These are phyloP conservation scores for Xylariaceae sp. DNA, from an alignment of 2,329 filamentous ascomycete species.

Conservation along the genomic window DNA sequence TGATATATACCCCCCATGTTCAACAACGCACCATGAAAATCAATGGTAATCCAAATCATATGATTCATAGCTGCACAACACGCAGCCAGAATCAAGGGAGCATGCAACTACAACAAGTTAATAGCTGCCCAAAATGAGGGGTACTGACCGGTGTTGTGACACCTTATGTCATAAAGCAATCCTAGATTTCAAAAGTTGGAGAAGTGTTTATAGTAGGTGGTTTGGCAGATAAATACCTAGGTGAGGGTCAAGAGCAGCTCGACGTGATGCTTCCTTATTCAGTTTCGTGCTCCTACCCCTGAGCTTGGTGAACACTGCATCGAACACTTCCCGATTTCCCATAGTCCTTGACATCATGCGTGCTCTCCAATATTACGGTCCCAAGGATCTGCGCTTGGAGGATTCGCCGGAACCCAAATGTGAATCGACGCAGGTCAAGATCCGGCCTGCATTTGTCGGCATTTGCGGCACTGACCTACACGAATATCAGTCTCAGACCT, in stretches of 20 bases:
- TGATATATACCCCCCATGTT: no score
- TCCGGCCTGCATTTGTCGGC: slow-evolving; percentile 42
- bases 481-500: slow-evolving; percentile 42
- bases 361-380: slow-evolving; percentile 34
- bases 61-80: no score
- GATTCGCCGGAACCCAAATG: slow-evolving; percentile 32
- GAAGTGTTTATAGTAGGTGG: neutral
- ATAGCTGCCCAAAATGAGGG: slow-evolving; percentile 19
- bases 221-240: neutral
- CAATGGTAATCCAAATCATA: neutral
- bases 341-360: slow-evolving; percentile 23
- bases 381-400: slow-evolving; percentile 31
- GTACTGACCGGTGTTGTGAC: neutral
- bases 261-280: no score
- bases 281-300: neutral
- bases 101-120: no score
- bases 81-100: no score
- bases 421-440: slow-evolving; percentile 33
- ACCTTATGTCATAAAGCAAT: neutral
- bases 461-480: slow-evolving; percentile 47
- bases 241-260: no score
- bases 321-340: neutral
- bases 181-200: neutral
- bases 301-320: neutral
- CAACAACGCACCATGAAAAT: neutral